These are phyloP conservation scores for Paramecium octaurelia DNA, from an alignment of 73 alveolate species.

Conservation along the genomic window DNA sequence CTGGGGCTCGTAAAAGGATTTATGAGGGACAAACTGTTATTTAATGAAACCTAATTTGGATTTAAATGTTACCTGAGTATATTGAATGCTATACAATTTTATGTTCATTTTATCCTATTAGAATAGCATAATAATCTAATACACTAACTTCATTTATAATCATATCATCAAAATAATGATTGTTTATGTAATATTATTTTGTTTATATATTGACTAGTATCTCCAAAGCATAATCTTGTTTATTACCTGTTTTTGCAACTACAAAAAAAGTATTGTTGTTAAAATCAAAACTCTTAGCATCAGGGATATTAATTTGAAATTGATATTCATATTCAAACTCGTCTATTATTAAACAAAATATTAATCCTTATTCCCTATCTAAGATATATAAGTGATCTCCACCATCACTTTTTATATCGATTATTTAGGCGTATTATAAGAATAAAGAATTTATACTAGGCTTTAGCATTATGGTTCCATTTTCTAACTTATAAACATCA, in stretches of 20 bases:
- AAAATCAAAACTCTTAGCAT: not conserved
- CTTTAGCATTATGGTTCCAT: not conserved
- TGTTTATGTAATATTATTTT: not conserved
- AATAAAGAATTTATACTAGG: not conserved
- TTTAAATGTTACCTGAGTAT: not conserved
- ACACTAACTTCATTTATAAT: not conserved
- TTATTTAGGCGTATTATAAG: not conserved
- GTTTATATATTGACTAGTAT: not conserved
- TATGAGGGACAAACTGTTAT: not conserved
- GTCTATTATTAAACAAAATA: not conserved
- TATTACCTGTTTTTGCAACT: not conserved
- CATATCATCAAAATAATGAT: not conserved
- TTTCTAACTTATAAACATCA: not conserved
- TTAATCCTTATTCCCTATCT: slow-evolving; percentile 11
- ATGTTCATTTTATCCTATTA: not conserved
- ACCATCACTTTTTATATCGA: not conserved
- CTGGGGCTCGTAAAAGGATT: not conserved
- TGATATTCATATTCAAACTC: not conserved
- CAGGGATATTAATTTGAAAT: not conserved
- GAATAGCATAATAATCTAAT: not conserved
- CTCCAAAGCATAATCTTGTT: slow-evolving; percentile 3
- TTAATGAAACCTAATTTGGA: not conserved
- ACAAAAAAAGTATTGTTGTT: not conserved
- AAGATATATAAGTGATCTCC: not conserved
- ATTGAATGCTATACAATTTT: not conserved